Conservation (phyloP, 2,329 filamentous ascomycete species). For the Penicillium sp. region DNA sequence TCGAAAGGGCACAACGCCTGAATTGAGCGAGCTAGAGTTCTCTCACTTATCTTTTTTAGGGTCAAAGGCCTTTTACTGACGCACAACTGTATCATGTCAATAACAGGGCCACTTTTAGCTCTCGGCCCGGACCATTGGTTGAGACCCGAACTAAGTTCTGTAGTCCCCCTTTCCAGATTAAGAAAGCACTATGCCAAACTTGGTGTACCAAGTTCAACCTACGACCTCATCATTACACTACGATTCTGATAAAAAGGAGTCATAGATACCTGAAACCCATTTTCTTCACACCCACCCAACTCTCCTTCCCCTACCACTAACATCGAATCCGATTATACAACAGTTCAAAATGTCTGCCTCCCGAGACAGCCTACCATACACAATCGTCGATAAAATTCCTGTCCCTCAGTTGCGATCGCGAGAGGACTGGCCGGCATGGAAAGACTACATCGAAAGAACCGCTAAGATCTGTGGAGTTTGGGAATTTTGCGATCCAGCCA, state of each 20-base stretch:
- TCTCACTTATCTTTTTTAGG: too few species aligned
- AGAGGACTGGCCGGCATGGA: background rate
- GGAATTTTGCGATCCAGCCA: slow-evolving; percentile 4
- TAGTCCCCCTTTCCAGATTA: background rate
- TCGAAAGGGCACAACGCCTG: too few species aligned
- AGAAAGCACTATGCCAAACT: background rate
- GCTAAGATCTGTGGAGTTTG: background rate
- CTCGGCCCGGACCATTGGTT: background rate
- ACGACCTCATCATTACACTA: slow-evolving; percentile 3
- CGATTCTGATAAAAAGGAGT: background rate
- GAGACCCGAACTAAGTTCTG: background rate
- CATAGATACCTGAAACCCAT: background rate
- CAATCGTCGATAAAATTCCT: background rate
- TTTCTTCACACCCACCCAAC: background rate
- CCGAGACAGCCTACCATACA: background rate
- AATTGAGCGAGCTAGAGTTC: too few species aligned
- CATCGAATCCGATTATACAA: background rate
- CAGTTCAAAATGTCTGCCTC: background rate
- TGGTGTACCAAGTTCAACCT: background rate
- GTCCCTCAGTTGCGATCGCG: background rate
- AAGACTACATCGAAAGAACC: background rate
- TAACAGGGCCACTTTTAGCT: too few species aligned
- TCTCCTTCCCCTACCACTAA: background rate
- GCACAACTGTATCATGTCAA: background rate
- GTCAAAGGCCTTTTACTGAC: too few species aligned